Percentiles rank a stretch among this genome's conserved stretches.
Conservation (phyloP, 495 filamentous ascomycete species). For the Hypoxylon rickii region DNA sequence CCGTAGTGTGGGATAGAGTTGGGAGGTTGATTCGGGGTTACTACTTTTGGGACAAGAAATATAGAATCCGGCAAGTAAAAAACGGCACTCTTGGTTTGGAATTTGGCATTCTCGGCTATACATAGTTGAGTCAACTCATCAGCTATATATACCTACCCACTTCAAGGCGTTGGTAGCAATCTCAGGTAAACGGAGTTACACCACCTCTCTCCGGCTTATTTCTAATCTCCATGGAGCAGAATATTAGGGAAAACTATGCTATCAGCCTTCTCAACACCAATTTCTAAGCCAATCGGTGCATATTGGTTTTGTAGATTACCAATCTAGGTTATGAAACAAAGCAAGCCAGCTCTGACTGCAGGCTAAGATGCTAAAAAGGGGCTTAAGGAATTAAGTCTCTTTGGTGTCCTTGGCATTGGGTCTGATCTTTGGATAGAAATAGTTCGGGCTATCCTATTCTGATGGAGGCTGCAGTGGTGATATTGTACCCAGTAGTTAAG, state of each 20-base stretch:
- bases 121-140: slow-evolving; percentile 5
- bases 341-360: not conserved
- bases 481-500: too few species aligned
- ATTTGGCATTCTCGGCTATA: too few species aligned
- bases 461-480: too few species aligned
- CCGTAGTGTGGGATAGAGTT: not conserved
- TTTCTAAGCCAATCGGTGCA: slow-evolving; percentile 7
- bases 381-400: not conserved
- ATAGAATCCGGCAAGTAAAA: too few species aligned
- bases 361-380: not conserved
- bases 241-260: slow-evolving; percentile 5
- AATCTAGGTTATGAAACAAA: not conserved
- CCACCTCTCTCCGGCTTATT: slow-evolving; percentile 6
- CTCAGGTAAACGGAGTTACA: slow-evolving; percentile 11
- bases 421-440: not conserved
- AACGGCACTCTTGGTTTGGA: too few species aligned
- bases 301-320: slow-evolving; percentile 5
- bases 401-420: not conserved
- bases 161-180: not conserved
- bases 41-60: too few species aligned
- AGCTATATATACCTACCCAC: not conserved
- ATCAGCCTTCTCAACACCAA: not conserved
- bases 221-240: not conserved
- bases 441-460: too few species aligned
- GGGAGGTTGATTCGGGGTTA: not conserved